These are phyloP conservation scores for Aspergillus ibericus DNA, from an alignment of 2,329 filamentous ascomycete species.

Conservation along the genomic window DNA sequence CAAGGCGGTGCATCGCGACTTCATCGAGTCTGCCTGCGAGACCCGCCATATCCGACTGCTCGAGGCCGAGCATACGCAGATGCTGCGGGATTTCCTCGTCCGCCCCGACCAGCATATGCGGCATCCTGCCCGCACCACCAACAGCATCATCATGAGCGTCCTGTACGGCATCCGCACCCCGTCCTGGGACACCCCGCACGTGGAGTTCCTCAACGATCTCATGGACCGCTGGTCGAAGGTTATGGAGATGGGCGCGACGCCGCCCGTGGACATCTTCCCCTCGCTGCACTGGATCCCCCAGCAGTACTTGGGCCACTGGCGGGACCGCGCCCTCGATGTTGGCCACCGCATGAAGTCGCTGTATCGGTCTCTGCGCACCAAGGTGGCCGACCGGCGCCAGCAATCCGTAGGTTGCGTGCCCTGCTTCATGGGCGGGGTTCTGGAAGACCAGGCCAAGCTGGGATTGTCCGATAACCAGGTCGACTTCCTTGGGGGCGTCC, in stretches of 20 bases:
- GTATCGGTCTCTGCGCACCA: not conserved
- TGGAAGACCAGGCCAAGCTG: slow-evolving; percentile 22
- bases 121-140: slow-evolving; percentile 51
- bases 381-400: not conserved
- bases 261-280: slow-evolving; percentile 52
- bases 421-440: not conserved
- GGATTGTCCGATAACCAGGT: slow-evolving; percentile 38
- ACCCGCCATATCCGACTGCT: slow-evolving; percentile 45
- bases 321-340: not conserved
- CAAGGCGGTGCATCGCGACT: slow-evolving; percentile 48
- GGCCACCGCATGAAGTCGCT: not conserved
- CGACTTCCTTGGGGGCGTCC: slow-evolving; percentile 34
- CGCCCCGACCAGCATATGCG: slow-evolving; percentile 47
- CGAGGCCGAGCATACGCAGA: slow-evolving; percentile 52
- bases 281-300: not conserved
- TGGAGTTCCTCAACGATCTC: slow-evolving; percentile 35
- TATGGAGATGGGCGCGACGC: slow-evolving; percentile 51
- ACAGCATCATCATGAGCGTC: slow-evolving; percentile 45
- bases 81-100: slow-evolving; percentile 47
- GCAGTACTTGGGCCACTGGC: not conserved
- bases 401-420: not conserved
- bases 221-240: slow-evolving; percentile 48
- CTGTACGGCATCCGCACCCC: slow-evolving; percentile 25
- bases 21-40: slow-evolving; percentile 49
- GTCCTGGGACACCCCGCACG: slow-evolving; percentile 33